Evolutionary conservation across 106 monocot species (phyloP).

Genomic region (Acorus calamus): DNA sequence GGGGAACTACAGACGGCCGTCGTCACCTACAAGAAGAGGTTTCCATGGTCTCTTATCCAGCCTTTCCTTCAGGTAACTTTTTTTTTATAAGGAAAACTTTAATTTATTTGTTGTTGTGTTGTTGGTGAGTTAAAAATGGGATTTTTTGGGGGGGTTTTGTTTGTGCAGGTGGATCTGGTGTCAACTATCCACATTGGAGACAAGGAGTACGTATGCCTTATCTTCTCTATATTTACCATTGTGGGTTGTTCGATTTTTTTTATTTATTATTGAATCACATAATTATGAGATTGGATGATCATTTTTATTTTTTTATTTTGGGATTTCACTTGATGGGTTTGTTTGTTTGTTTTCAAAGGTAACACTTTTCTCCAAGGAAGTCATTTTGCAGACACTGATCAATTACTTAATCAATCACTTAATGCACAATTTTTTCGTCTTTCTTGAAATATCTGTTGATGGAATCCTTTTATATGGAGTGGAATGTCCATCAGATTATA

Average conservation of each 20-base stretch:
- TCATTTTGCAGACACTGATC: no score
- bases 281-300: background rate
- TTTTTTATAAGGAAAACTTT: background rate
- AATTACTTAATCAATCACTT: no score
- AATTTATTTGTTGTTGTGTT: background rate
- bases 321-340: no score
- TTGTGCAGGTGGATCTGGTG: slow-evolving; percentile 80
- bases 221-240: background rate
- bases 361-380: no score
- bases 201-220: slow-evolving; percentile 36
- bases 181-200: slow-evolving; percentile 91
- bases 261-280: background rate
- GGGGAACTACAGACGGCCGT: slow-evolving; percentile 79
- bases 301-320: no score
- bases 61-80: slow-evolving; percentile 60
- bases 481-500: no score
- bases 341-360: no score
- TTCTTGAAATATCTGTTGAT: no score
- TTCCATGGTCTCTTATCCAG: slow-evolving; percentile 70
- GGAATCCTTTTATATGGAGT: no score
- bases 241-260: background rate
- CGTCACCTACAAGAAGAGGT: slow-evolving; percentile 56
- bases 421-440: no score
- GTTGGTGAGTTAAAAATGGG: background rate
- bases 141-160: background rate